Evolutionary conservation across 2,329 filamentous ascomycete genomes (phyloP).

Genomic region (Xylaria sp.): DNA sequence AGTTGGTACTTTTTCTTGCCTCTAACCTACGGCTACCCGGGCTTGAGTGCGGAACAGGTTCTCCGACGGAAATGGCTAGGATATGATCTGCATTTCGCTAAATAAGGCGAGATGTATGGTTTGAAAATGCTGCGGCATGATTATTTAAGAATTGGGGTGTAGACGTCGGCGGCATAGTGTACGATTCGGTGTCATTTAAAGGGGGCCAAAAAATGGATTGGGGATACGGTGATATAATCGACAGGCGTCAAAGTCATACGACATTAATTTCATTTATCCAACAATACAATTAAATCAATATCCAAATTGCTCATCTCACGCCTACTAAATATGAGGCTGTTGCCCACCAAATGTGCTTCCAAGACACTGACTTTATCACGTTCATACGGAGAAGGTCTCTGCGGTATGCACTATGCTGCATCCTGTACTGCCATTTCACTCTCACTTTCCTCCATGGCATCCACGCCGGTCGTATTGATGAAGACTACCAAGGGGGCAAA

Average conservation of each 20-base stretch:
- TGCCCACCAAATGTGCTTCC: background rate
- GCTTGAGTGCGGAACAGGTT: constrained; percentile 81
- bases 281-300: constrained; percentile 5
- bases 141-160: constrained; percentile 30
- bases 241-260: constrained; percentile 35
- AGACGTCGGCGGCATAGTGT: constrained; percentile 38
- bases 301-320: background rate
- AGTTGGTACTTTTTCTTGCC: constrained; percentile 95
- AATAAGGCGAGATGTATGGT: constrained; percentile 66
- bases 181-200: constrained; percentile 42
- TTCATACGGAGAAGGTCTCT: background rate
- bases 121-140: constrained; percentile 20
- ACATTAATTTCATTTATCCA: constrained; percentile 26
- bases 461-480: background rate
- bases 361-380: background rate
- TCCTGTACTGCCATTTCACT: background rate
- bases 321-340: background rate
- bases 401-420: background rate
- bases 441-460: background rate
- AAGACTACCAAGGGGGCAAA: background rate
- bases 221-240: constrained; percentile 37
- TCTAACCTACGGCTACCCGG: constrained; percentile 93
- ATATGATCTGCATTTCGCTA: constrained; percentile 98
- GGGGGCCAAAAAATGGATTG: constrained; percentile 35
- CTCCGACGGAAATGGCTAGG: constrained; percentile 91